Conservation (phyloP, 495 filamentous ascomycete genomes). For the Durotheca rogersii region DNA sequence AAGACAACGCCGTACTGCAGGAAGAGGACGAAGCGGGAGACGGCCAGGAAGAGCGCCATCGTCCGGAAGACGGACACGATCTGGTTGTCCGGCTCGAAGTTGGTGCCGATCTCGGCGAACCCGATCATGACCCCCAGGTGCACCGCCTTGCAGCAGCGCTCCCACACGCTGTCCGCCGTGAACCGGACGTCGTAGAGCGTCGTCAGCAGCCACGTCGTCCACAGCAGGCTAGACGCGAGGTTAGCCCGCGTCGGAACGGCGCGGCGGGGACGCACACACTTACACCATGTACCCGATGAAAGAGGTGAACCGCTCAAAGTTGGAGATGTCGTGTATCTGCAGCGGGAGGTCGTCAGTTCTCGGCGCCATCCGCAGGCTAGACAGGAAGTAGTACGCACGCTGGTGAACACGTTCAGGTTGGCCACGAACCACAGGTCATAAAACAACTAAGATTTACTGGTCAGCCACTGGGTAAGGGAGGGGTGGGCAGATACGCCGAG, state of each 20-base stretch:
- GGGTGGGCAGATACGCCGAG: neutral
- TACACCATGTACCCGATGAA: slow-evolving; percentile 65
- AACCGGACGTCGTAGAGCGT: slow-evolving; percentile 70
- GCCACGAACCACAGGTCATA: slow-evolving; percentile 71
- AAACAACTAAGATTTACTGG: slow-evolving; percentile 59
- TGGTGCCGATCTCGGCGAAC: slow-evolving; percentile 61
- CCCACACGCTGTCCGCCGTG: slow-evolving; percentile 64
- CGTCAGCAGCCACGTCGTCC: slow-evolving; percentile 72
- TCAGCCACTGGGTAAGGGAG: slow-evolving; percentile 5
- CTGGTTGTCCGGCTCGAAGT: slow-evolving; percentile 49
- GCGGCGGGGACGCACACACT: slow-evolving; percentile 19
- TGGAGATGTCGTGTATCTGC: slow-evolving; percentile 55
- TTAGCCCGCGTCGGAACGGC: slow-evolving; percentile 42
- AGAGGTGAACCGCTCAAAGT: slow-evolving; percentile 29
- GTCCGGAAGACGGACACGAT: slow-evolving; percentile 53
- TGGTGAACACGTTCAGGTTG: slow-evolving; percentile 65
- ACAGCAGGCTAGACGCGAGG: slow-evolving; percentile 54
- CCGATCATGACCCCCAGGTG: slow-evolving; percentile 65
- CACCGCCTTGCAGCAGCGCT: slow-evolving; percentile 61
- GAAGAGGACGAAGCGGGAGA: slow-evolving; percentile 56
- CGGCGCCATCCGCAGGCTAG: neutral
- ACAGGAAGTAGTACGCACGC: slow-evolving; percentile 30
- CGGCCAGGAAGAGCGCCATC: slow-evolving; percentile 56
- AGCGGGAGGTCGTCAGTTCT: slow-evolving; percentile 33
- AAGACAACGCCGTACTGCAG: slow-evolving; percentile 59